Percentiles rank a stretch among this genome's conserved stretches.
phyloP scores from a whole-genome alignment of 2,329 filamentous ascomycete species.

The Hirsutella minnesotensis region DNA sequence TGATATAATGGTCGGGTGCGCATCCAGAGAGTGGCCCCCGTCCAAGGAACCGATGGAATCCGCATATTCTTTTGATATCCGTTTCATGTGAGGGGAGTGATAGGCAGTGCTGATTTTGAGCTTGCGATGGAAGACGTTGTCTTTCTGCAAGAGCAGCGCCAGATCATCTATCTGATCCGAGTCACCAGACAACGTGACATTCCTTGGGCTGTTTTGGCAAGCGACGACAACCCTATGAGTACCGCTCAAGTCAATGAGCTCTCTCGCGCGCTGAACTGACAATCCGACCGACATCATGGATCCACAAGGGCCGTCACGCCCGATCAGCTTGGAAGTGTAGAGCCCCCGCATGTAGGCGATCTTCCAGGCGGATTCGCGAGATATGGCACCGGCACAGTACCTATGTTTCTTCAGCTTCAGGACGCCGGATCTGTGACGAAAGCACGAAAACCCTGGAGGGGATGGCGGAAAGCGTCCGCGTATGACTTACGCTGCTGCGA shows the following conservation, averaged over 20 bases:
- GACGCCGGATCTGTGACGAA: too few species aligned
- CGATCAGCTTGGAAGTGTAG: constrained; percentile 16
- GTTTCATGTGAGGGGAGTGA: constrained; percentile 17
- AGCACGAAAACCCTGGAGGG: too few species aligned
- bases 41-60: neutral
- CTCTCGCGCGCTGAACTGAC: neutral
- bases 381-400: neutral
- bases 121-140: constrained; percentile 11
- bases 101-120: constrained; percentile 14
- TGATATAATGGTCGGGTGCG: neutral
- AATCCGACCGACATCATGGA: constrained; percentile 26
- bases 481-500: constrained; percentile 27
- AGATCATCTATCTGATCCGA: constrained; percentile 12
- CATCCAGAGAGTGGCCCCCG: too few species aligned
- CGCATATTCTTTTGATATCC: neutral
- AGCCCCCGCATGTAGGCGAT: constrained; percentile 13
- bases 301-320: constrained; percentile 13
- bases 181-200: constrained; percentile 16
- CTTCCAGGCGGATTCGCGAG: neutral
- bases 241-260: neutral
- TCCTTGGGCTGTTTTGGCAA: constrained; percentile 12
- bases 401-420: too few species aligned
- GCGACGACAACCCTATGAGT: constrained; percentile 16
- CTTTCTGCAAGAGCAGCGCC: constrained; percentile 5
- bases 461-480: too few species aligned